Percentiles rank a stretch among this genome's conserved stretches.
Evolutionary conservation across 176 grass and related monocot species (phyloP).

Genomic region (Oryza meridionalis): DNA sequence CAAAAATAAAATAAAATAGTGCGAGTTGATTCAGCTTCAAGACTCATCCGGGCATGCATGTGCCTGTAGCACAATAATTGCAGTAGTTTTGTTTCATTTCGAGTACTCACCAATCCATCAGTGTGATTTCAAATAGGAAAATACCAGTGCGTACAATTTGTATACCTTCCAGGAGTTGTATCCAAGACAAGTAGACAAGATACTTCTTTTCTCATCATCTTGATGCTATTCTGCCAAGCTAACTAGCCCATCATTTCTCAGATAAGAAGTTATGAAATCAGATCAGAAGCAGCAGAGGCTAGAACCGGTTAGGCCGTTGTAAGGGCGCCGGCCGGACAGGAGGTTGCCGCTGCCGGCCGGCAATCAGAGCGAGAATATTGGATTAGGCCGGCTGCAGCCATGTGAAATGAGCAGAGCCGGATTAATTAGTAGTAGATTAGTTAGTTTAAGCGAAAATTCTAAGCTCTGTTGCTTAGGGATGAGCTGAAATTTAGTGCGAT

Average conservation of each 20-base stretch:
- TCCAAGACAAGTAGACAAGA: neutral
- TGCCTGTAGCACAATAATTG: neutral
- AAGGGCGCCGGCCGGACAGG: neutral
- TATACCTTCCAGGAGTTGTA: neutral
- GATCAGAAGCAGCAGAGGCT: neutral
- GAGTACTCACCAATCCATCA: neutral
- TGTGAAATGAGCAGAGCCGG: conserved; percentile 31
- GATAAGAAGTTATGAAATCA: neutral
- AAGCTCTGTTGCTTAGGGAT: neutral
- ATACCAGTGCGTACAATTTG: neutral
- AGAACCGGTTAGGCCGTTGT: neutral
- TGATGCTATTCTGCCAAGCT: neutral
- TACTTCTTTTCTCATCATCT: neutral
- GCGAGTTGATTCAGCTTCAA: neutral
- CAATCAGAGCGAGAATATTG: neutral
- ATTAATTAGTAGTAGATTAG: conserved; percentile 12
- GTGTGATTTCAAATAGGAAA: neutral
- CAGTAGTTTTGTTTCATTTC: neutral
- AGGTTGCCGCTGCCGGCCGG: conserved; percentile 34
- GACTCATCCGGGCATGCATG: neutral
- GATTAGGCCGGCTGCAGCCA: conserved; percentile 37
- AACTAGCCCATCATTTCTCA: neutral
- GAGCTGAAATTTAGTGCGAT: neutral
- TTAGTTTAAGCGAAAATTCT: conserved; percentile 22
- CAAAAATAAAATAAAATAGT: neutral